Conservation (phyloP, 148 eudicot genomes). For the Cornus kousa region DNA sequence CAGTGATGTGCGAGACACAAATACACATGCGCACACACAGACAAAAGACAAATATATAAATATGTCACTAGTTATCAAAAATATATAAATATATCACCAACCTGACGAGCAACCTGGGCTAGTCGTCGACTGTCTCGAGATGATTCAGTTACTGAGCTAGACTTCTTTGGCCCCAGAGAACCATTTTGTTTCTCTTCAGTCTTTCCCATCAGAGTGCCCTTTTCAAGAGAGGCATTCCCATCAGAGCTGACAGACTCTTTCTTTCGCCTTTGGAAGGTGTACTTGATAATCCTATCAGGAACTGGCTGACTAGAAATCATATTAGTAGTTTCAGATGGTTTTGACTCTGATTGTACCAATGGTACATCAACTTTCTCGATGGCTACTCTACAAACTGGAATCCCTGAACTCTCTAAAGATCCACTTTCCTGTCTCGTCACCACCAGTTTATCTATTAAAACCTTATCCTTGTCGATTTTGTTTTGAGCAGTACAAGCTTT, state of each 20-base stretch:
- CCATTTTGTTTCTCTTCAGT: constrained; percentile 33
- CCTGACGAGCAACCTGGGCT: constrained; percentile 81
- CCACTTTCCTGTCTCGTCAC: constrained; percentile 25
- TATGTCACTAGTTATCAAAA: too few species aligned
- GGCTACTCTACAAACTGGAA: background rate
- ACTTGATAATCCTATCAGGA: constrained; percentile 43
- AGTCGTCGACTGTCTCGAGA: constrained; percentile 45
- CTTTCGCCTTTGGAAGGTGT: constrained; percentile 60
- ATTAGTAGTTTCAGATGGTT: constrained; percentile 19
- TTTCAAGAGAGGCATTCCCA: constrained; percentile 24
- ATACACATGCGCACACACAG: background rate
- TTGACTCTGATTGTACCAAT: constrained; percentile 19
- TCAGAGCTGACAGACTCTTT: constrained; percentile 27
- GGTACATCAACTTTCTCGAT: constrained; percentile 16
- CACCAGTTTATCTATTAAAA: constrained; percentile 22
- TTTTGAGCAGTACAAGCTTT: constrained; percentile 16
- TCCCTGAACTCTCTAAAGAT: constrained; percentile 16
- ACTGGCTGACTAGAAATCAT: constrained; percentile 29
- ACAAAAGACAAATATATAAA: background rate
- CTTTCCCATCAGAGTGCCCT: constrained; percentile 19
- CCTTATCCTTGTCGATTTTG: constrained; percentile 20
- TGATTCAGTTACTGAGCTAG: constrained; percentile 37
- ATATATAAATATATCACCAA: constrained; percentile 22
- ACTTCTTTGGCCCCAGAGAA: constrained; percentile 25
- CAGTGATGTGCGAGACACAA: background rate